Conservation (phyloP, 1,139 yeast species). For the Saccharomyces hybrid region DNA sequence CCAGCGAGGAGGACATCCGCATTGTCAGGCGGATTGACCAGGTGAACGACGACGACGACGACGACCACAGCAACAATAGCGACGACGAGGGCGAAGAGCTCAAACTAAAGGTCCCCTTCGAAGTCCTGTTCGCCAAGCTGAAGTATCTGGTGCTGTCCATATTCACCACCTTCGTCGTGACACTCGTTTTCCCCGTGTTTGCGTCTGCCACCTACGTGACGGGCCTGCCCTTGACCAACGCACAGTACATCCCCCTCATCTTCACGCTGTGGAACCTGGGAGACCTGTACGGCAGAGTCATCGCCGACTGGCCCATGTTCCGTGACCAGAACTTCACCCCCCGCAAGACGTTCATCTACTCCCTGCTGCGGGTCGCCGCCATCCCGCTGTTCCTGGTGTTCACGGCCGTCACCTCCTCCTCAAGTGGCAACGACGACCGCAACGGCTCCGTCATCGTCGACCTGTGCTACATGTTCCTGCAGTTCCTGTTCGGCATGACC, state of each 20-base stretch:
- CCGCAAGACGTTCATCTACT: slow-evolving; percentile 40
- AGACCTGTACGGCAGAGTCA: slow-evolving; percentile 68
- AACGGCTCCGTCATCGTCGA: slow-evolving; percentile 45
- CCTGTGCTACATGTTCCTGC: slow-evolving; percentile 56
- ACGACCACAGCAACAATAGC: not conserved
- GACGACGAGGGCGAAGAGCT: slow-evolving; percentile 7
- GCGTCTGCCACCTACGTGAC: slow-evolving; percentile 59
- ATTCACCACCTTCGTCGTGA: slow-evolving; percentile 65
- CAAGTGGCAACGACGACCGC: slow-evolving; percentile 32
- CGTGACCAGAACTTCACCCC: slow-evolving; percentile 21
- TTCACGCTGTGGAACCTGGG: slow-evolving; percentile 86
- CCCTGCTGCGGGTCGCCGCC: slow-evolving; percentile 48
- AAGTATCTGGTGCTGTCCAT: slow-evolving; percentile 61
- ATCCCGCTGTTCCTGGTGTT: slow-evolving; percentile 65
- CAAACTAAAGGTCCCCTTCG: slow-evolving; percentile 26
- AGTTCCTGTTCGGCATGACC: slow-evolving; percentile 72
- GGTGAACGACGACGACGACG: not conserved
- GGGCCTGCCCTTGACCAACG: slow-evolving; percentile 27
- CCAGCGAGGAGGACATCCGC: not conserved
- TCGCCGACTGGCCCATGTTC: slow-evolving; percentile 44
- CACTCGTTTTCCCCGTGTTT: slow-evolving; percentile 83
- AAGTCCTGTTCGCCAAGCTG: slow-evolving; percentile 49
- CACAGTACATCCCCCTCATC: slow-evolving; percentile 64
- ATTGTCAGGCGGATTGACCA: not conserved
- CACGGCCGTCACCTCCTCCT: slow-evolving; percentile 33